A percentile compares a stretch with the other conserved stretches of the same genome.
Conservation (phyloP, 805 yeast species). For the Candida sakaeoensis region DNA sequence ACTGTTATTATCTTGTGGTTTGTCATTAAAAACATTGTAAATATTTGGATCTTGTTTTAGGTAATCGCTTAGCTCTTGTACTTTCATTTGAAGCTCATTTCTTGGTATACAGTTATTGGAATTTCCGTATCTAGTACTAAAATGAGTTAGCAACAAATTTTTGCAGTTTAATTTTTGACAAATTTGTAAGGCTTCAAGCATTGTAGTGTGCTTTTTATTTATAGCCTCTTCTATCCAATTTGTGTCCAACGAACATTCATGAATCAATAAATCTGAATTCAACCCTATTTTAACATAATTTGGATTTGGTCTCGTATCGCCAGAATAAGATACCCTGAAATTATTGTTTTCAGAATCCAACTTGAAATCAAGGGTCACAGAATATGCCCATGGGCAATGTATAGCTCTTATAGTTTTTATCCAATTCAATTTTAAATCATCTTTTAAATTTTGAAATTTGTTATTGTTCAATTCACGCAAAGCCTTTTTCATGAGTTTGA, state of each 20-base stretch:
- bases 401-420: slow-evolving; percentile 69
- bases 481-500: slow-evolving; percentile 17
- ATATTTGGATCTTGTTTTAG: slow-evolving; percentile 20
- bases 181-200: slow-evolving; percentile 77
- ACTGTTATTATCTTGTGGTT: slow-evolving; percentile 15
- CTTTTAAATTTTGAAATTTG: slow-evolving; percentile 31
- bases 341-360: slow-evolving; percentile 25
- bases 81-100: slow-evolving; percentile 18
- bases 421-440: slow-evolving; percentile 38
- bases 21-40: slow-evolving; percentile 21
- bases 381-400: slow-evolving; percentile 83
- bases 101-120: slow-evolving; percentile 27
- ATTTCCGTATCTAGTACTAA: slow-evolving; percentile 75
- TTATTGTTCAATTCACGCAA: slow-evolving; percentile 24
- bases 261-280: slow-evolving; percentile 71
- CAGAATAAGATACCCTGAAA: slow-evolving; percentile 83
- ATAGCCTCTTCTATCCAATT: slow-evolving; percentile 73
- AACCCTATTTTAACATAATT: slow-evolving; percentile 64
- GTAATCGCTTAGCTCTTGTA: slow-evolving; percentile 25
- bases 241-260: slow-evolving; percentile 91
- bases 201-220: slow-evolving; percentile 81
- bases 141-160: slow-evolving; percentile 79
- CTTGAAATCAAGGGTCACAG: slow-evolving; percentile 50
- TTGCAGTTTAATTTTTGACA: slow-evolving; percentile 68
- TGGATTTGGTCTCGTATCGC: slow-evolving; percentile 86